These are phyloP conservation scores for Sphaerulina musiva DNA, from an alignment of 2,329 filamentous ascomycete species.

Conservation along the genomic window DNA sequence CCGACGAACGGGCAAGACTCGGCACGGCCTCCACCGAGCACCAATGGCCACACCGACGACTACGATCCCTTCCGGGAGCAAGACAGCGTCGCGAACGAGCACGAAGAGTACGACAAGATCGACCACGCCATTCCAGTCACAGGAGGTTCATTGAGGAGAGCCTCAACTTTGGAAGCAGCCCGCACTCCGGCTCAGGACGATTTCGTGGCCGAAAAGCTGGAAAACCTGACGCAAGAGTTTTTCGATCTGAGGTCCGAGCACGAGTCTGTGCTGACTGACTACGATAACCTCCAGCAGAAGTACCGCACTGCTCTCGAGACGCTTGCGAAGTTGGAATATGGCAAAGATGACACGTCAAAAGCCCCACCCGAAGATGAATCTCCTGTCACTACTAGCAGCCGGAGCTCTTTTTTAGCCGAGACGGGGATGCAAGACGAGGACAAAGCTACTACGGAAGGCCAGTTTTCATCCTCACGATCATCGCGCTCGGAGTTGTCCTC, in stretches of 20 bases:
- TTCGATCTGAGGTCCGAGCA: constrained; percentile 86
- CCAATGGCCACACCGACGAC: constrained; percentile 22
- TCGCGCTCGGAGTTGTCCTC: constrained; percentile 92
- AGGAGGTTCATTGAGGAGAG: constrained; percentile 10
- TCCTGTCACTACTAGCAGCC: constrained; percentile 52
- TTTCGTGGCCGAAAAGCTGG: constrained; percentile 86
- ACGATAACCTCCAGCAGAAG: constrained; percentile 70
- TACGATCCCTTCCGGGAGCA: constrained; percentile 26
- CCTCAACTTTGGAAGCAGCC: constrained; percentile 35
- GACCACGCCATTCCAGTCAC: constrained; percentile 13
- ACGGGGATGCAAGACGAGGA: constrained; percentile 64
- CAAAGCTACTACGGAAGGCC: constrained; percentile 48
- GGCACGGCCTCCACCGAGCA: constrained; percentile 9
- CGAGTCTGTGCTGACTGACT: constrained; percentile 73
- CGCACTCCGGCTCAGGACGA: constrained; percentile 73
- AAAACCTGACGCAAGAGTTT: constrained; percentile 84
- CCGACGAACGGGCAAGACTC: constrained; percentile 17
- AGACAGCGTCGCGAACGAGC: constrained; percentile 2
- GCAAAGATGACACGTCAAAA: constrained; percentile 18
- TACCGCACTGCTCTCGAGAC: constrained; percentile 84
- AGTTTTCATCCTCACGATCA: constrained; percentile 75
- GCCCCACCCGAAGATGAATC: constrained; percentile 55
- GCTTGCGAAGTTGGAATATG: constrained; percentile 76
- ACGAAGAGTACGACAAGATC: constrained; percentile 19
- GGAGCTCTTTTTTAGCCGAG: constrained; percentile 80